A percentile compares a stretch with the other conserved stretches of the same genome.
phyloP scores from a whole-genome alignment of 768 basidiomycete species.

The Lyophyllum atratum region DNA sequence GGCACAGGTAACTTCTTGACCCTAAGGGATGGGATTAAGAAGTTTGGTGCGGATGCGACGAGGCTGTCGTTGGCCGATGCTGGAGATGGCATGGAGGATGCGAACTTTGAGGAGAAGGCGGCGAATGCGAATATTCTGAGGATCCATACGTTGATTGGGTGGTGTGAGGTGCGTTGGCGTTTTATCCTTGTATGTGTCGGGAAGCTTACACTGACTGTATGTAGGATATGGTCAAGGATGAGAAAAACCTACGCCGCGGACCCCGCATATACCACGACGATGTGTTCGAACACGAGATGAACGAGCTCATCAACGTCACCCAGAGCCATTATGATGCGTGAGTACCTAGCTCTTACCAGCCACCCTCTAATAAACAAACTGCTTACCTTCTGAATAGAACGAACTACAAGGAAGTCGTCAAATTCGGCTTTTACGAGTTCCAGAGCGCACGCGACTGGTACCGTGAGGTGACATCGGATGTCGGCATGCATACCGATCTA shows the following conservation, averaged over 20 bases:
- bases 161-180: slow-evolving; percentile 79
- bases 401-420: slow-evolving; percentile 94
- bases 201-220: slow-evolving; percentile 2
- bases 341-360: slow-evolving; percentile 28
- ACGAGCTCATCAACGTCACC: slow-evolving; percentile 80
- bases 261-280: slow-evolving; percentile 81
- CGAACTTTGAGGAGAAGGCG: slow-evolving; percentile 98
- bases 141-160: slow-evolving; percentile 84
- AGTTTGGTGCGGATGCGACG: slow-evolving; percentile 97
- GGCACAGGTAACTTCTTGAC: slow-evolving; percentile 96
- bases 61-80: slow-evolving; percentile 92
- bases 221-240: slow-evolving; percentile 80
- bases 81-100: slow-evolving; percentile 96
- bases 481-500: slow-evolving; percentile 91
- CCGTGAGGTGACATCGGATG: slow-evolving; percentile 84
- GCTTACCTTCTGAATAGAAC: slow-evolving; percentile 50
- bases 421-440: slow-evolving; percentile 94
- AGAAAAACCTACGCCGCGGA: slow-evolving; percentile 72
- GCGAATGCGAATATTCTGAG: slow-evolving; percentile 97
- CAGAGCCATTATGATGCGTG: slow-evolving; percentile 82
- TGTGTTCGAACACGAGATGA: slow-evolving; percentile 91
- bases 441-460: slow-evolving; percentile 95
- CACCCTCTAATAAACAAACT: background rate
- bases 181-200: background rate
- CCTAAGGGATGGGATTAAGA: slow-evolving; percentile 81